These are phyloP conservation scores for Thielaviopsis euricoi DNA, from an alignment of 2,329 filamentous ascomycete genomes.

Conservation along the genomic window DNA sequence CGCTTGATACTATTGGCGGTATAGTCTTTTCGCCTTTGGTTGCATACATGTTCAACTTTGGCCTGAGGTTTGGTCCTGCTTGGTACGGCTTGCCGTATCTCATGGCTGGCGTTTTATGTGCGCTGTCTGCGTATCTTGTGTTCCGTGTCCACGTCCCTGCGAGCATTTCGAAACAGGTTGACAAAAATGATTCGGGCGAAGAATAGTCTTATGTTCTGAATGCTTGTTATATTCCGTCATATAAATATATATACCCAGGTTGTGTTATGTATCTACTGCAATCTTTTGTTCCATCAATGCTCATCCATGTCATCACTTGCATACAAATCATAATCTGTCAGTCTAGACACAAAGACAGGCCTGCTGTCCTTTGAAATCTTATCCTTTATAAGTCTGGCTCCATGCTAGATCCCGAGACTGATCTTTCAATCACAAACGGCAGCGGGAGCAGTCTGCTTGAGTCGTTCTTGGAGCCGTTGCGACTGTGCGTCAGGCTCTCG, in stretches of 20 bases:
- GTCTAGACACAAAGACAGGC: not conserved
- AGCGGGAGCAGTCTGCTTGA: not conserved
- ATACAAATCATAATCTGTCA: not conserved
- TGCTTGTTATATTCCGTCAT: not conserved
- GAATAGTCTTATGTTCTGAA: not conserved
- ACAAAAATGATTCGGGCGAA: not conserved
- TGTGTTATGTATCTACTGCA: too few species aligned
- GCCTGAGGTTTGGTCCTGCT: not conserved
- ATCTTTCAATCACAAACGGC: not conserved
- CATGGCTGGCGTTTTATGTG: not conserved
- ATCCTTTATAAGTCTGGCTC: not conserved
- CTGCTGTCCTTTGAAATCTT: not conserved
- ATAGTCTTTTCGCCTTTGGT: not conserved
- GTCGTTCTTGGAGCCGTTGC: not conserved
- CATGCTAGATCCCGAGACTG: not conserved
- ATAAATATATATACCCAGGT: not conserved
- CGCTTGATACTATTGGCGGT: constrained; percentile 1
- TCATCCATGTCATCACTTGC: not conserved
- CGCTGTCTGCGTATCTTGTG: not conserved
- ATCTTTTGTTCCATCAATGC: not conserved
- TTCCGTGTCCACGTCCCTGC: not conserved
- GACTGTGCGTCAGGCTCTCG: not conserved
- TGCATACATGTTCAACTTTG: not conserved
- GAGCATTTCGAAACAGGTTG: not conserved
- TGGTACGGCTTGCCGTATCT: constrained; percentile 5